A percentile compares a stretch with the other conserved stretches of the same genome.
phyloP scores from a whole-genome alignment of 2,329 filamentous ascomycete genomes.

The Scortechinia acanthostroma region DNA sequence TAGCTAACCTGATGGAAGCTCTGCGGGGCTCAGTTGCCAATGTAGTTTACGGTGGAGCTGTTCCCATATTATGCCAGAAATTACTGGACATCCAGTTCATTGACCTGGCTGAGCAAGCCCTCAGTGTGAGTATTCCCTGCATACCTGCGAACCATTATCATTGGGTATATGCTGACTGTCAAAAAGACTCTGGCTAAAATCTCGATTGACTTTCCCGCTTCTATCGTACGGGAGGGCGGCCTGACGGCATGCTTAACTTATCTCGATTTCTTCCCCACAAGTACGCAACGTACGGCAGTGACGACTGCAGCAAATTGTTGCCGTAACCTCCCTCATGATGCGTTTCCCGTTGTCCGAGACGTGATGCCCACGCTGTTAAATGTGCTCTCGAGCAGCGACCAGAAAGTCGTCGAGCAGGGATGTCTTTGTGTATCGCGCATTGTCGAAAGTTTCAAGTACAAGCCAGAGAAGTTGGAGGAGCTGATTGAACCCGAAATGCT shows the following conservation, averaged over 20 bases:
- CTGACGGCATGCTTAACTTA: constrained; percentile 92
- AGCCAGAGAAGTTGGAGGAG: constrained; percentile 81
- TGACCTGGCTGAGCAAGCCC: constrained; percentile 89
- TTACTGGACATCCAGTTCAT: constrained; percentile 94
- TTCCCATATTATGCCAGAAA: constrained; percentile 90
- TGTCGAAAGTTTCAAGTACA: constrained; percentile 91
- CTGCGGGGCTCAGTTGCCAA: constrained; percentile 86
- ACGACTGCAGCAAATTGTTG: constrained; percentile 98
- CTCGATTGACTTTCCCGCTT: constrained; percentile 87
- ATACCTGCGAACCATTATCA: not conserved
- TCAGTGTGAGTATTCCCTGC: constrained; percentile 44
- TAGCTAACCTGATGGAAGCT: constrained; percentile 97
- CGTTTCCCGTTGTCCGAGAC: constrained; percentile 82
- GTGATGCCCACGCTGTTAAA: constrained; percentile 94
- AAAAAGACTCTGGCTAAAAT: constrained; percentile 82
- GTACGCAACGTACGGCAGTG: constrained; percentile 91
- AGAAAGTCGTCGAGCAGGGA: constrained; percentile 92
- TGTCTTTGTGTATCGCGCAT: constrained; percentile 92
- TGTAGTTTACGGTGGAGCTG: constrained; percentile 93
- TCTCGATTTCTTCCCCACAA: constrained; percentile 94
- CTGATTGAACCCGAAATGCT: constrained; percentile 84
- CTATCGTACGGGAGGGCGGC: constrained; percentile 91
- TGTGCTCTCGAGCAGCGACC: constrained; percentile 85
- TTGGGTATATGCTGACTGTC: not conserved
- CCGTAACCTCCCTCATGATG: constrained; percentile 89